phyloP scores from a whole-genome alignment of 495 filamentous ascomycete species.

The Oleoguttula mirabilis region DNA sequence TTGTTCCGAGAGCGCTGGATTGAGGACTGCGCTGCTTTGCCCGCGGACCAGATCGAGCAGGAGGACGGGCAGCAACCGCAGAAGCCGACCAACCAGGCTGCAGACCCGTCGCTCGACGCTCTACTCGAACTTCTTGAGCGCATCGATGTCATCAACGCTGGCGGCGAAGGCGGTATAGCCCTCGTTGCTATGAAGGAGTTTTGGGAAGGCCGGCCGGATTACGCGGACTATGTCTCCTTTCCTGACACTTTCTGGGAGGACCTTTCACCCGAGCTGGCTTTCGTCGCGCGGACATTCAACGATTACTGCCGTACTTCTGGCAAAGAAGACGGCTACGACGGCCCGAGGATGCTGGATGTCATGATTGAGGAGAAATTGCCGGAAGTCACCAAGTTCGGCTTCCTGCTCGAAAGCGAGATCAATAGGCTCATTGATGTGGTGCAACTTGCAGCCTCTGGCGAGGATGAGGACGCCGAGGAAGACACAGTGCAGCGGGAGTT shows the following conservation, averaged over 20 bases:
- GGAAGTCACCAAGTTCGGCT: constrained; percentile 79
- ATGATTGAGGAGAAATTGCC: constrained; percentile 87
- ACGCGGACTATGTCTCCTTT: constrained; percentile 67
- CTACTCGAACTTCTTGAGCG: constrained; percentile 86
- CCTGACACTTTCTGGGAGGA: constrained; percentile 81
- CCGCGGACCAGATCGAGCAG: constrained; percentile 29
- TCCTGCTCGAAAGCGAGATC: constrained; percentile 66
- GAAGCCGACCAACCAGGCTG: constrained; percentile 27
- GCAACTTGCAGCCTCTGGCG: constrained; percentile 38
- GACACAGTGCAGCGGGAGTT: constrained; percentile 81
- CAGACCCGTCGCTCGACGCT: constrained; percentile 55
- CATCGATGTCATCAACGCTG: constrained; percentile 83
- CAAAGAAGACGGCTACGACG: constrained; percentile 42
- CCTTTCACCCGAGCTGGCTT: constrained; percentile 72
- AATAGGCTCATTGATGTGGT: constrained; percentile 61
- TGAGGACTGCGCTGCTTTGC: constrained; percentile 67
- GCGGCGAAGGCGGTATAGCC: constrained; percentile 77
- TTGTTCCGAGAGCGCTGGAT: constrained; percentile 94
- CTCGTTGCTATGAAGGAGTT: constrained; percentile 89
- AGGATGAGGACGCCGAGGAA: constrained; percentile 55
- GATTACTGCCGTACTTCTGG: constrained; percentile 64
- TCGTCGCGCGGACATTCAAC: constrained; percentile 82
- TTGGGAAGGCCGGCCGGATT: constrained; percentile 89
- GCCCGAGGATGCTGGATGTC: constrained; percentile 38
- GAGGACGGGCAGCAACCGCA: constrained; percentile 31